Evolutionary conservation across 495 filamentous ascomycete genomes (phyloP).

Genomic region (Durotheca rogersii): DNA sequence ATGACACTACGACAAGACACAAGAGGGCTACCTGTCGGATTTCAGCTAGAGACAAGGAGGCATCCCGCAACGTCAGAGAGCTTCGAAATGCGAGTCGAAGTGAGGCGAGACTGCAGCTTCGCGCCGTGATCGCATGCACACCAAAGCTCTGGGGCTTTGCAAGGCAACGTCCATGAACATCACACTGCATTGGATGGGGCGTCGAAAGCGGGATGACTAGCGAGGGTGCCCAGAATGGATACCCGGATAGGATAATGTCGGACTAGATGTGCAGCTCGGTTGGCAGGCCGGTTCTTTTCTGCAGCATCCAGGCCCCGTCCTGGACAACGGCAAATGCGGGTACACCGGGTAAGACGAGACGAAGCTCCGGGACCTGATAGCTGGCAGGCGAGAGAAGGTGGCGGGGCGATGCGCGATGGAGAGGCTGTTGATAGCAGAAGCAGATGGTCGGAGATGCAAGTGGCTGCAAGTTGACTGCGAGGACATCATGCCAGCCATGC

Average conservation of each 20-base stretch:
- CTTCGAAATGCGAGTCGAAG: too few relatives aligned
- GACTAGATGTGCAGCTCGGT: background rate
- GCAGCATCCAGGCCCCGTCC: too few relatives aligned
- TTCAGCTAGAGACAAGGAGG: conserved; percentile 1
- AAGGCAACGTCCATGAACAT: background rate
- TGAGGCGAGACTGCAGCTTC: background rate
- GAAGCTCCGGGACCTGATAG: conserved; percentile 15
- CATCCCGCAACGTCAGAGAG: conserved; percentile 30
- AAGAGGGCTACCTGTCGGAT: conserved; percentile 4
- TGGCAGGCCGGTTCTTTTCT: background rate
- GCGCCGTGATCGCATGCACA: background rate
- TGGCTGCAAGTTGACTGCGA: conserved; percentile 10
- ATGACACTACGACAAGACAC: conserved; percentile 14
- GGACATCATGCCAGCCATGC: background rate
- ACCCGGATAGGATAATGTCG: background rate
- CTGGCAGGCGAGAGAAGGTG: background rate
- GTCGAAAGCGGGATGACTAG: background rate
- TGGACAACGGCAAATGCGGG: conserved; percentile 12
- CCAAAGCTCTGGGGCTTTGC: background rate
- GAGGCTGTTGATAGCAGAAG: conserved; percentile 1
- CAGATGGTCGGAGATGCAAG: conserved; percentile 11
- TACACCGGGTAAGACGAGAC: conserved; percentile 21
- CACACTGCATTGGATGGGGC: background rate
- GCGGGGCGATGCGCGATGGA: background rate
- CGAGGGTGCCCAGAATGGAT: background rate